phyloP scores from a whole-genome alignment of 495 filamentous ascomycete species.

The Durotheca rogersii region DNA sequence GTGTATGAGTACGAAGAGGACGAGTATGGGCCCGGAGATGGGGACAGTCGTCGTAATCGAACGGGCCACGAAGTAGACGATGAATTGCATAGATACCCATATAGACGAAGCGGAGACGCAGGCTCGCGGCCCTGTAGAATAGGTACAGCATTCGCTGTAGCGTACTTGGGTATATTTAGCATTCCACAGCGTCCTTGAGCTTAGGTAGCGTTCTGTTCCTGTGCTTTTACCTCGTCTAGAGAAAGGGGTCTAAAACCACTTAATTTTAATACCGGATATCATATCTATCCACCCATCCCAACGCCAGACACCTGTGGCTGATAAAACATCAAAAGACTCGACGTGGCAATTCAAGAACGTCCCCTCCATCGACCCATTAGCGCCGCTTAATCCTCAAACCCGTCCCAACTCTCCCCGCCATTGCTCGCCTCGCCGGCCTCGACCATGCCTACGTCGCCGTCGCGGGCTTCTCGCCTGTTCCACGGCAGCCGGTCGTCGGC shows the following conservation, averaged over 20 bases:
- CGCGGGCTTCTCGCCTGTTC: slow-evolving; percentile 38
- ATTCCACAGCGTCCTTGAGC: not conserved
- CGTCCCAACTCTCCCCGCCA: slow-evolving; percentile 65
- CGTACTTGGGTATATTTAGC: not conserved
- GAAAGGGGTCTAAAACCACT: no score
- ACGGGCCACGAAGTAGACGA: slow-evolving; percentile 26
- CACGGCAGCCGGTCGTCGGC: slow-evolving; percentile 70
- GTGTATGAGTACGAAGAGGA: not conserved
- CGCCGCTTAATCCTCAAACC: slow-evolving; percentile 60
- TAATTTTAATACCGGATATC: not conserved
- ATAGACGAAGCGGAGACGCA: not conserved
- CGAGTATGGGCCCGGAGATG: no score
- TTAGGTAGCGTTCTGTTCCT: not conserved
- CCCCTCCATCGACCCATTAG: no score
- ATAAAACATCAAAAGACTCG: no score
- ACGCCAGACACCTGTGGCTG: no score
- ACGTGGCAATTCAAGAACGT: no score
- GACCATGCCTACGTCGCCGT: slow-evolving; percentile 35
- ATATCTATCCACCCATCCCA: not conserved
- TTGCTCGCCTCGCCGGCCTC: slow-evolving; percentile 44
- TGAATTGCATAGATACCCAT: slow-evolving; percentile 3
- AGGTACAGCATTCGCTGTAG: not conserved
- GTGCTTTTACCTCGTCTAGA: not conserved
- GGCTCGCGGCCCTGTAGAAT: not conserved
- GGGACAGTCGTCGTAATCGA: no score